Conservation (phyloP, 129 eudicot genomes). For the Flaveria trinervia region DNA sequence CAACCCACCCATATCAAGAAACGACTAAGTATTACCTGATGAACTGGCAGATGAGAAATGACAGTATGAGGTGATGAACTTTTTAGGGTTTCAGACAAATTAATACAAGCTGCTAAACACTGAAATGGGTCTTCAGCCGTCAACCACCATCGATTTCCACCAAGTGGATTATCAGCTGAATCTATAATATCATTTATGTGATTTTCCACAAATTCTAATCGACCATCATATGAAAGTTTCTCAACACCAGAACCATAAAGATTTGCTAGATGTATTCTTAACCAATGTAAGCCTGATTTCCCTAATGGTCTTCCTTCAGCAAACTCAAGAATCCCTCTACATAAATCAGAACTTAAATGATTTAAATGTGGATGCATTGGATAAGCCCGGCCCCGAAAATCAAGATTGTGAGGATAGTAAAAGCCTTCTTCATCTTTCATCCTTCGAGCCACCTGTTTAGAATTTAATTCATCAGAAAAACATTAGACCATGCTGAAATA, state of each 20-base stretch:
- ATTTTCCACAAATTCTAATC: conserved; percentile 81
- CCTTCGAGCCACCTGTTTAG: conserved; percentile 84
- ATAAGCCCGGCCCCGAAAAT: conserved; percentile 95
- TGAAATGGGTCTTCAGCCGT: conserved; percentile 97
- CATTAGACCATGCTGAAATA: conserved; percentile 7
- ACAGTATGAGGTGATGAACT: conserved; percentile 88
- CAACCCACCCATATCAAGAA: not conserved
- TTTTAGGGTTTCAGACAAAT: conserved; percentile 77
- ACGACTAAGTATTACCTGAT: conserved; percentile 57
- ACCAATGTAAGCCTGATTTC: conserved; percentile 87
- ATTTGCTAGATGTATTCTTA: conserved; percentile 88
- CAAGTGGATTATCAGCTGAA: conserved; percentile 79
- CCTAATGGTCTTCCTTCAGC: conserved; percentile 94
- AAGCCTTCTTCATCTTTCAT: conserved; percentile 96
- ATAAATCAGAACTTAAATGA: conserved; percentile 89
- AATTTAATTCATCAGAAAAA: conserved; percentile 14
- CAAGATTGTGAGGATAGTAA: conserved; percentile 93
- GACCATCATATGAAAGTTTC: conserved; percentile 77
- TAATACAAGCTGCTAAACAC: conserved; percentile 89
- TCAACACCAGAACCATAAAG: conserved; percentile 86
- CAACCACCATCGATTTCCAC: conserved; percentile 95
- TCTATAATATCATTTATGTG: conserved; percentile 70
- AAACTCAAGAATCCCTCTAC: conserved; percentile 94
- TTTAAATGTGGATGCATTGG: conserved; percentile 98
- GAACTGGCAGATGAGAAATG: conserved; percentile 89